phyloP scores from a whole-genome alignment of 176 grass and related monocot species.

The Oryza meyeriana region DNA sequence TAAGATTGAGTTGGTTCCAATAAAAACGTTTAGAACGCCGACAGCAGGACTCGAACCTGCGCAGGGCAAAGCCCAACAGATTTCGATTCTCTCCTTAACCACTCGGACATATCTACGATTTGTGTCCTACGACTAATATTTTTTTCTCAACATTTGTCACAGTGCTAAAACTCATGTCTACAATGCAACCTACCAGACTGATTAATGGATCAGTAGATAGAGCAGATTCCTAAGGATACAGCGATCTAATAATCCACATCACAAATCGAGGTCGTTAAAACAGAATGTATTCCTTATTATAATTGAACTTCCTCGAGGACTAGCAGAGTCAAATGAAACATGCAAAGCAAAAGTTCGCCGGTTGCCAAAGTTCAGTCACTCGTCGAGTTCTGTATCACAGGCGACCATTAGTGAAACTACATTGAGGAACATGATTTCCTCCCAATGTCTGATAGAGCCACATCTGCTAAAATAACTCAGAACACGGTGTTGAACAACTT shows the following conservation, averaged over 20 bases:
- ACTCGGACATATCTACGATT: constrained; percentile 82
- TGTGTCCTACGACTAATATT: rapidly evolving
- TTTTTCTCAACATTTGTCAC: background rate
- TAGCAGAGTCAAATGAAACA: background rate
- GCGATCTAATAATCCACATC: background rate
- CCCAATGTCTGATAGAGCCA: background rate
- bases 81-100: constrained; percentile 99
- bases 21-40: constrained; percentile 19
- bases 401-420: background rate
- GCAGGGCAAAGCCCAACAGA: constrained; percentile 92
- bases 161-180: no score
- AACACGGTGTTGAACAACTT: background rate
- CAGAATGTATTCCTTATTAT: constrained; percentile 15
- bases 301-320: background rate
- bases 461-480: background rate
- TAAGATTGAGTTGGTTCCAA: no score
- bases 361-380: background rate
- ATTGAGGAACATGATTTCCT: background rate
- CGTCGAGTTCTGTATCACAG: background rate
- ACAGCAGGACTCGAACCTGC: constrained; percentile 87
- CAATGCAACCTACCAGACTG: no score
- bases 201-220: background rate
- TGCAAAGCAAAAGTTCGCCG: background rate
- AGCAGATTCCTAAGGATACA: background rate
- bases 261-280: background rate